Percentiles rank a stretch among this genome's conserved stretches.
Conservation (phyloP, 768 basidiomycete species). For the Boletus rubropictus region DNA sequence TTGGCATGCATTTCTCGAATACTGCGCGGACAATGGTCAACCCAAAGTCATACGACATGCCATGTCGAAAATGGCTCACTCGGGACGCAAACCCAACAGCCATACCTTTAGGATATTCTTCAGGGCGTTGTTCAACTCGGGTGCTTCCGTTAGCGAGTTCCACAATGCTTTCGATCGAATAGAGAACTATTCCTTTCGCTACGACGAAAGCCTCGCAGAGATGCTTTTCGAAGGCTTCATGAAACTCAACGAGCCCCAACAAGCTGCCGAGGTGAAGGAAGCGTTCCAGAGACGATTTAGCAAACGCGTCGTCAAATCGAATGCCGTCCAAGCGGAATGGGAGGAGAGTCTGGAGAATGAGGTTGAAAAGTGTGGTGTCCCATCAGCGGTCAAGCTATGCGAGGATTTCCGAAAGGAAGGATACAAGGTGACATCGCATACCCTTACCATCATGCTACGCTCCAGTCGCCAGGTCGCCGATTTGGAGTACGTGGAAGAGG, state of each 20-base stretch:
- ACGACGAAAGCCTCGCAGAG: conserved; percentile 38
- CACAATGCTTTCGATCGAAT: conserved; percentile 43
- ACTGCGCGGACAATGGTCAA: conserved; percentile 29
- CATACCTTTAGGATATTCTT: conserved; percentile 48
- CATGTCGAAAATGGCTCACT: conserved; percentile 34
- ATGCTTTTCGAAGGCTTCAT: conserved; percentile 41
- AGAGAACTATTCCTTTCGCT: conserved; percentile 38
- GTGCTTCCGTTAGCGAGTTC: conserved; percentile 31
- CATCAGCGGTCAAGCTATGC: conserved; percentile 34
- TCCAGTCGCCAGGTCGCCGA: conserved; percentile 38
- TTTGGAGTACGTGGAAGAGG: conserved; percentile 38
- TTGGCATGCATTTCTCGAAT: conserved; percentile 50
- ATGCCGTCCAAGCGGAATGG: conserved; percentile 26
- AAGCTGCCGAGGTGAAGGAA: conserved; percentile 35
- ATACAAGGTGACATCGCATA: conserved; percentile 29
- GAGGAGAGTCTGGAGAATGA: conserved; percentile 27
- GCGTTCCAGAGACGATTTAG: conserved; percentile 34
- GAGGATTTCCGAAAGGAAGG: conserved; percentile 27
- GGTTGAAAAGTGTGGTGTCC: conserved; percentile 31
- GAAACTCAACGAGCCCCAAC: conserved; percentile 31
- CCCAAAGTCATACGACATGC: conserved; percentile 22
- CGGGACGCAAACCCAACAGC: conserved; percentile 39
- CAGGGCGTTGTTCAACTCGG: conserved; percentile 35
- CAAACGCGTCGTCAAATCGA: conserved; percentile 25
- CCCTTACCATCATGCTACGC: conserved; percentile 40